These are phyloP conservation scores for Phaeotremella skinneri DNA, from an alignment of 768 basidiomycete species.

Conservation along the genomic window DNA sequence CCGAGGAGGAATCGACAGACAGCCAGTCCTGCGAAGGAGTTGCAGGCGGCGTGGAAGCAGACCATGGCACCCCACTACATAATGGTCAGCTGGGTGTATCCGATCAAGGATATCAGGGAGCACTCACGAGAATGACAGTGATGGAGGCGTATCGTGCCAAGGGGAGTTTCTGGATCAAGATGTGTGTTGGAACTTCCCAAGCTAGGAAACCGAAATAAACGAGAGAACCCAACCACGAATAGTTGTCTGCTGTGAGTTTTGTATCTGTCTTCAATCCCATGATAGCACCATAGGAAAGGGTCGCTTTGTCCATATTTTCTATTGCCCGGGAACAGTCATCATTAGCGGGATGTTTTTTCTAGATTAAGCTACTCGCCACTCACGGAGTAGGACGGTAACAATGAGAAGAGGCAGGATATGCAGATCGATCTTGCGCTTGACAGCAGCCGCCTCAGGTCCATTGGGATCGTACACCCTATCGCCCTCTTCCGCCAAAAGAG, in stretches of 20 bases:
- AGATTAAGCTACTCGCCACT: not conserved
- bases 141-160: constrained; percentile 2
- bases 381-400: constrained; percentile 14
- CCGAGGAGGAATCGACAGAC: constrained; percentile 20
- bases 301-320: constrained; percentile 13
- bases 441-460: constrained; percentile 14
- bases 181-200: constrained; percentile 11
- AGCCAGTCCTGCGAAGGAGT: constrained; percentile 9
- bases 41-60: constrained; percentile 9
- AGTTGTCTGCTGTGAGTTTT: constrained; percentile 14
- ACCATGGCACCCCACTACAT: constrained; percentile 10
- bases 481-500: constrained; percentile 9
- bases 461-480: constrained; percentile 13
- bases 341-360: constrained; percentile 1
- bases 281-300: constrained; percentile 11
- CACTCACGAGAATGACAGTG: constrained; percentile 1
- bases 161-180: constrained; percentile 9
- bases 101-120: not conserved
- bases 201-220: constrained; percentile 23
- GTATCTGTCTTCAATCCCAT: constrained; percentile 10
- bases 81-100: not conserved
- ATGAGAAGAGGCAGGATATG: constrained; percentile 19
- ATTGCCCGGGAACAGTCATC: not conserved
- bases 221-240: constrained; percentile 25
- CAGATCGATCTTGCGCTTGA: constrained; percentile 21